These are phyloP conservation scores for Piper betle DNA, from an alignment of 164 flowering plant species.

Conservation along the genomic window DNA sequence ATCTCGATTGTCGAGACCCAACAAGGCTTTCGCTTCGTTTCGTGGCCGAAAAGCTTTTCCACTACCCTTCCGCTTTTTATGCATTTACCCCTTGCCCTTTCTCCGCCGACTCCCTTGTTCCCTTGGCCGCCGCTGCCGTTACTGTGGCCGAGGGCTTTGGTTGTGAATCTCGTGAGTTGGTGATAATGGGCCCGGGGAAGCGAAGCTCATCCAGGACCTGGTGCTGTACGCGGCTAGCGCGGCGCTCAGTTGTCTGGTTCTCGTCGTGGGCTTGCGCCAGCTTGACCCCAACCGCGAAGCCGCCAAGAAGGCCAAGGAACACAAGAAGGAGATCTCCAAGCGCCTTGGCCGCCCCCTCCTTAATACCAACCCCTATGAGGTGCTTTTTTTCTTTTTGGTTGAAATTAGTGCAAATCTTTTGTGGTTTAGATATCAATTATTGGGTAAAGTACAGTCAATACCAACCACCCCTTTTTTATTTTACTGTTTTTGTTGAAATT, in stretches of 20 bases:
- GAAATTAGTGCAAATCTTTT: background rate
- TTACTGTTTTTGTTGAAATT: no score
- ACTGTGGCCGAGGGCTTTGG: no score
- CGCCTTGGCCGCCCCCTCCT: conserved; percentile 84
- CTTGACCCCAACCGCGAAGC: conserved; percentile 93
- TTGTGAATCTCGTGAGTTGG: background rate
- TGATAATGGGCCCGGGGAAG: conserved; percentile 11
- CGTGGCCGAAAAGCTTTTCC: no score
- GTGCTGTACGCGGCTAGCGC: conserved; percentile 81
- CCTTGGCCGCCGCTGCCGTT: no score
- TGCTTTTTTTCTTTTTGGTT: background rate
- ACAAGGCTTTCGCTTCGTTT: no score
- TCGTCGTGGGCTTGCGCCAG: conserved; percentile 63
- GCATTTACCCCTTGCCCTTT: no score
- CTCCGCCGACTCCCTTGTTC: no score
- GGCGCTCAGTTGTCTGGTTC: conserved; percentile 66
- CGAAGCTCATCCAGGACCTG: conserved; percentile 55
- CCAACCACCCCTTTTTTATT: no score
- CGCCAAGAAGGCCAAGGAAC: conserved; percentile 65
- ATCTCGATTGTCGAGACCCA: no score
- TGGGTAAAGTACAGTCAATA: background rate
- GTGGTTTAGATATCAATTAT: no score
- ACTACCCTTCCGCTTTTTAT: no score
- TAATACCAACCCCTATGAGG: conserved; percentile 86
- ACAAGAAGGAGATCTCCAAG: conserved; percentile 79